phyloP scores from a whole-genome alignment of 1,284 basidiomycete species.

The Xerocomus cyaneibrunnescens region DNA sequence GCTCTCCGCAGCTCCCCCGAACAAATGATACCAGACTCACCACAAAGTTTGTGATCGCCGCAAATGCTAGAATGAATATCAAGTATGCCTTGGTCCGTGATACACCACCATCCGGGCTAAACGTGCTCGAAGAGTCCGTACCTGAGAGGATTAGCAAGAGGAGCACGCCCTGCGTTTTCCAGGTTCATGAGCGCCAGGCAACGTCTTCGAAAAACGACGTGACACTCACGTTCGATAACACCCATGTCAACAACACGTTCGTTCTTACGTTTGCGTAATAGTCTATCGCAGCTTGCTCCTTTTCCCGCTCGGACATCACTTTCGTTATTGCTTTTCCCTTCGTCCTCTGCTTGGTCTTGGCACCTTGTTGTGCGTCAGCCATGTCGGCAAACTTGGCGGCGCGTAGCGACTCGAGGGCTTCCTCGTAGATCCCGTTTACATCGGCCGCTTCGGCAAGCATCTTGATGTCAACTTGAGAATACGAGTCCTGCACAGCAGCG shows the following conservation, averaged over 20 bases:
- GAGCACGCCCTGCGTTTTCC: constrained; percentile 59
- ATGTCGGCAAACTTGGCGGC: constrained; percentile 57
- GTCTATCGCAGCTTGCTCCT: constrained; percentile 78
- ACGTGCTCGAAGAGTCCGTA: constrained; percentile 60
- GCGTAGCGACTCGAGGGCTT: constrained; percentile 81
- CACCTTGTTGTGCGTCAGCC: constrained; percentile 4
- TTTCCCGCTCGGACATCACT: constrained; percentile 49
- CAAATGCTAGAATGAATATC: constrained; percentile 77
- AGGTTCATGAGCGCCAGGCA: not conserved
- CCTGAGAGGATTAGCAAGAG: constrained; percentile 74
- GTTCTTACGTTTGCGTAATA: constrained; percentile 91
- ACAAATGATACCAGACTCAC: constrained; percentile 30
- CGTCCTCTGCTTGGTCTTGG: constrained; percentile 12
- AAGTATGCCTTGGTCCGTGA: constrained; percentile 73
- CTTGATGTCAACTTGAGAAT: constrained; percentile 87
- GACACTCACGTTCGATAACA: constrained; percentile 72
- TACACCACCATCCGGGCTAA: constrained; percentile 50
- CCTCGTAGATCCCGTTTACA: constrained; percentile 87
- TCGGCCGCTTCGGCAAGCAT: constrained; percentile 85
- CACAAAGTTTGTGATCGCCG: constrained; percentile 71
- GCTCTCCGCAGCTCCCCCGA: not conserved
- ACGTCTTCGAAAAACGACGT: not conserved
- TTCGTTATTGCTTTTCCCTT: constrained; percentile 29
- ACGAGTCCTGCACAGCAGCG: constrained; percentile 72
- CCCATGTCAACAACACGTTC: constrained; percentile 87